Evolutionary conservation across 352 stramenopile species (phyloP).

Genomic region (Phytopythium chamaehyphon): DNA sequence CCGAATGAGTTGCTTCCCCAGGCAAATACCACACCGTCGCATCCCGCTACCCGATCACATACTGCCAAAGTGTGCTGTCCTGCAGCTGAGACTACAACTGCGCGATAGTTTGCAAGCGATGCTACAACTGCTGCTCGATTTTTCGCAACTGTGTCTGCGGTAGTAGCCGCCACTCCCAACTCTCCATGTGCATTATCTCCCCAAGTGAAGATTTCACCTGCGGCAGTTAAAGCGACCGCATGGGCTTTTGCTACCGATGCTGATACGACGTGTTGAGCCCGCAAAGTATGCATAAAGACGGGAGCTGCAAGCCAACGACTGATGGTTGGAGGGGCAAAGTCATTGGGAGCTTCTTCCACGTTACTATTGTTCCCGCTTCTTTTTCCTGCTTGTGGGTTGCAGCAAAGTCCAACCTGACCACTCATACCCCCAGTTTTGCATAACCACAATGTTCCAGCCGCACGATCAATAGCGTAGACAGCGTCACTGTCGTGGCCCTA

Average conservation of each 20-base stretch:
- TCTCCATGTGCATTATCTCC: slow-evolving; percentile 92
- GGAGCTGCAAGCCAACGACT: slow-evolving; percentile 70
- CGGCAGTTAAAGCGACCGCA: slow-evolving; percentile 67
- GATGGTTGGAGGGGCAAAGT: slow-evolving; percentile 46
- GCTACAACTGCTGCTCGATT: slow-evolving; percentile 52
- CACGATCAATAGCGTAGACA: slow-evolving; percentile 59
- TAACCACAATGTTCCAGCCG: slow-evolving; percentile 53
- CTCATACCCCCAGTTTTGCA: slow-evolving; percentile 67
- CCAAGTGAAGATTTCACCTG: slow-evolving; percentile 93
- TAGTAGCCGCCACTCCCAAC: slow-evolving; percentile 45
- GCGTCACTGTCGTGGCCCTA: slow-evolving; percentile 64
- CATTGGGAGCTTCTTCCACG: slow-evolving; percentile 14
- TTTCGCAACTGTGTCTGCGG: slow-evolving; percentile 39
- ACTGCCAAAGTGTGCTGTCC: slow-evolving; percentile 62
- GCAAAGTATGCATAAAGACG: slow-evolving; percentile 59
- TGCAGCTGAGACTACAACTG: slow-evolving; percentile 50
- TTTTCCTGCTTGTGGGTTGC: neutral
- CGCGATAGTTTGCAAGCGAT: slow-evolving; percentile 53
- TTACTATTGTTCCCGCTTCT: slow-evolving; percentile 12
- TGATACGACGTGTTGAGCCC: slow-evolving; percentile 48
- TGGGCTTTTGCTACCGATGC: slow-evolving; percentile 53
- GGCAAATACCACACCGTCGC: slow-evolving; percentile 59
- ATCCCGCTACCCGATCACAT: slow-evolving; percentile 60
- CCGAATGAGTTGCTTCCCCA: slow-evolving; percentile 78
- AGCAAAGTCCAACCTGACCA: slow-evolving; percentile 59